A percentile compares a stretch with the other conserved stretches of the same genome.
Evolutionary conservation across 1,284 basidiomycete species (phyloP).

Genomic region (Ustilago tritici): DNA sequence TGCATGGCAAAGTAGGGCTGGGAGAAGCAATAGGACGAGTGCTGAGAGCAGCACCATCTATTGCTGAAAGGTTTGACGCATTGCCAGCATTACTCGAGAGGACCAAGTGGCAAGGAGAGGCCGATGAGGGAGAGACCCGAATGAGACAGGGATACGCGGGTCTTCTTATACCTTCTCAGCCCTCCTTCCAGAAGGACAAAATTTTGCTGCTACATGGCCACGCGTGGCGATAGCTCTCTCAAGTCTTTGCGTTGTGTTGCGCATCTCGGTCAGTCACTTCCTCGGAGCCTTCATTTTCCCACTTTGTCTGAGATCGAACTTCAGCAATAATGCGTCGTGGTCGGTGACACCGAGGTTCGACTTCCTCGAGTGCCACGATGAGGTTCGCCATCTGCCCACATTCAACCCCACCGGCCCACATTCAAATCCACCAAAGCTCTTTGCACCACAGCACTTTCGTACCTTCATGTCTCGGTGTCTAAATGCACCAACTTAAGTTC

Average conservation of each 20-base stretch:
- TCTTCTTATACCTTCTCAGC: not conserved
- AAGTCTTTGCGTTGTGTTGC: not conserved
- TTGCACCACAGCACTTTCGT: too few relatives aligned
- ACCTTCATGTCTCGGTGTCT: too few relatives aligned
- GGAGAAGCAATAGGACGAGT: constrained; percentile 4
- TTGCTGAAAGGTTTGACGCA: not conserved
- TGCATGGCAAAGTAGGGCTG: not conserved
- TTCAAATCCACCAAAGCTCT: too few relatives aligned
- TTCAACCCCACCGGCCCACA: too few relatives aligned
- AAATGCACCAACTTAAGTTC: too few relatives aligned
- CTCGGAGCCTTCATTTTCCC: not conserved
- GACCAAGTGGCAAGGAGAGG: not conserved
- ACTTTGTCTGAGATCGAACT: not conserved
- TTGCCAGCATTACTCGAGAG: not conserved
- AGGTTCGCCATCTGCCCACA: too few relatives aligned
- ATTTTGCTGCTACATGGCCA: not conserved
- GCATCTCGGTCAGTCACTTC: not conserved
- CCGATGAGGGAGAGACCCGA: not conserved
- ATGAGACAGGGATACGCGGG: not conserved
- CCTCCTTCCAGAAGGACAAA: not conserved
- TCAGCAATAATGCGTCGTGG: not conserved
- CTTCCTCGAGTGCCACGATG: too few relatives aligned
- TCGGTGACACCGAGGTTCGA: too few relatives aligned
- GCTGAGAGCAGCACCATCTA: constrained; percentile 13
- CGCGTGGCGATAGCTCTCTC: not conserved